Base-by-base conservation (phyloP, 2,329 filamentous ascomycete species). In the Lachnellula subtilissima region DNA sequence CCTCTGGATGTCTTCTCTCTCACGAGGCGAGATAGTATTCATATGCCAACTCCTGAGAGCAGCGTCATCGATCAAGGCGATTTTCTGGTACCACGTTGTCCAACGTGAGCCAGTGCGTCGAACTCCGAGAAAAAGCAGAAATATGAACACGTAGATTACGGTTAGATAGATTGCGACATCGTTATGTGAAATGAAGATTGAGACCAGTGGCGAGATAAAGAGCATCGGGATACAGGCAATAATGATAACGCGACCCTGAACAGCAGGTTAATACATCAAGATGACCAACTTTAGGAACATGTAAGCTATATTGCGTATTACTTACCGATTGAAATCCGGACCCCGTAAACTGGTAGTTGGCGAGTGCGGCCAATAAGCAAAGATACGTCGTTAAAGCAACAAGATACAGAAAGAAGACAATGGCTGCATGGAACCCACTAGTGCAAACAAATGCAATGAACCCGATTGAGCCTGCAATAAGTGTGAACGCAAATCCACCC, bases 331-430 rank as follows among this genome's bases (percentile, higher is more conserved):
- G 54, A 19, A 58, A 61, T 2, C 69, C 50, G 67, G 62, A 62
- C 11, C 62, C 64, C 39, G 54, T 57, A 32, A 61, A 62, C 47
- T 65, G 62, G 28, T 63, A 74, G 14, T 70, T 72, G 3, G 70
- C 70, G 15, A 73, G 65, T 9, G 72, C 75, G 50, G 82, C 82
- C 46, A 86, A 74, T 1, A 82, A 67, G 15, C 79, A 80, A 40
- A 86, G 75, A 64, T 85, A 86, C 2, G 80, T 76, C 6, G 82
- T 81, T 43, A 86, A 70, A 23, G 76, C 74, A 36, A 84, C 68
- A 2, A 85, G 72, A 59, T 86, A 86, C 48, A 83, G 76, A 57
- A 82, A 77, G 65, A 84, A 86, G 12, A 84, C 73, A 11, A 82
- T 76, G 7, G 77, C 83, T 2, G 74, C 69, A 11, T 72, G 72